Conservation (phyloP, 129 eudicot genomes). For the Artemisia tridentata region DNA sequence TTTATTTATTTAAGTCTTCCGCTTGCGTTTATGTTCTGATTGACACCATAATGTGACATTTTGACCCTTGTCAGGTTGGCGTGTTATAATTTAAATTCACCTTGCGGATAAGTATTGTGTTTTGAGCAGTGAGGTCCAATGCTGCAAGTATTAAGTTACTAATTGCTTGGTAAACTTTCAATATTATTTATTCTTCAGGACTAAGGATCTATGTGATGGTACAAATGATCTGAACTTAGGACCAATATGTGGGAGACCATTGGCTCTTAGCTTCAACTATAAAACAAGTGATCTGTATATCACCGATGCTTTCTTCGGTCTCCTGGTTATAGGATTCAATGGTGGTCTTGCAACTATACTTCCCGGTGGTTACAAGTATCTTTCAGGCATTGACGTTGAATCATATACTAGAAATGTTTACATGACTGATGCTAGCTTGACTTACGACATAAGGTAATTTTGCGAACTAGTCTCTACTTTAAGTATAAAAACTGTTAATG, state of each 20-base stretch:
- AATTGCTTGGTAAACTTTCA: not conserved
- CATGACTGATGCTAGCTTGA: constrained; percentile 29
- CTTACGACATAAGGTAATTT: constrained; percentile 20
- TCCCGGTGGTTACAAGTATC: constrained; percentile 19
- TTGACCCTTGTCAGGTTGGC: too few species aligned
- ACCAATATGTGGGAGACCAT: constrained; percentile 35
- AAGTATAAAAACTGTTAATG: not conserved
- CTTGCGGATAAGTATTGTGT: not conserved
- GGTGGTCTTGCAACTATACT: constrained; percentile 38
- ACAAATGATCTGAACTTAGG: constrained; percentile 31
- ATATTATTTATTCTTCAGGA: constrained; percentile 20
- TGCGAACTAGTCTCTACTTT: not conserved
- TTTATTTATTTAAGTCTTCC: too few species aligned
- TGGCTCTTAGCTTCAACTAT: constrained; percentile 41
- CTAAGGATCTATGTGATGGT: constrained; percentile 41
- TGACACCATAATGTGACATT: too few species aligned
- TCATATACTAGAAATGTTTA: constrained; percentile 29
- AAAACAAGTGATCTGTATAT: constrained; percentile 34
- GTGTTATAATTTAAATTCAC: too few species aligned
- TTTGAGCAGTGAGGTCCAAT: not conserved
- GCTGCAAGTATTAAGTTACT: not conserved
- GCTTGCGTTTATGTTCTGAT: too few species aligned
- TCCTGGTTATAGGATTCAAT: constrained; percentile 32
- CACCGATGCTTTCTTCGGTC: constrained; percentile 33
- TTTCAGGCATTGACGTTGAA: constrained; percentile 28